A percentile compares a stretch with the other conserved stretches of the same genome.
Conservation (phyloP, 345 rosid genomes). For the Hibiscus trionum region DNA sequence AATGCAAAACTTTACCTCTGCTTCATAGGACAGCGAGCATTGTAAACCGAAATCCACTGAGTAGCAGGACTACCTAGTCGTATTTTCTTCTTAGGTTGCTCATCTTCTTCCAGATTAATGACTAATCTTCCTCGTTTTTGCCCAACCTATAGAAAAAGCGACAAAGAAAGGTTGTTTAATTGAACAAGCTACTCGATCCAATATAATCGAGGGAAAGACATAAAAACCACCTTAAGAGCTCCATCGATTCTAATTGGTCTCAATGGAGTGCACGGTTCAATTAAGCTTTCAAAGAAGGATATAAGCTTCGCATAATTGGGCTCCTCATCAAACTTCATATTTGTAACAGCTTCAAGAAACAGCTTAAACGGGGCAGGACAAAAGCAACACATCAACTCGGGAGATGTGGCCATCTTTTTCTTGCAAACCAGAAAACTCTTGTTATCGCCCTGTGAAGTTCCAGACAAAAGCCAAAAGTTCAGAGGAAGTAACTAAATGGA, state of each 20-base stretch:
- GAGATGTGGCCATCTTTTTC: slow-evolving; percentile 88
- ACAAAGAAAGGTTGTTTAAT: slow-evolving; percentile 5
- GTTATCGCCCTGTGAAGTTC: slow-evolving; percentile 70
- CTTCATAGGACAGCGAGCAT: slow-evolving; percentile 93
- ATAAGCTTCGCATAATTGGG: slow-evolving; percentile 87
- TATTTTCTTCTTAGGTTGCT: slow-evolving; percentile 79
- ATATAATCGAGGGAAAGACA: background rate
- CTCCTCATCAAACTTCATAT: slow-evolving; percentile 89
- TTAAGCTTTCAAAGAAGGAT: slow-evolving; percentile 63
- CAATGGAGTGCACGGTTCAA: slow-evolving; percentile 53
- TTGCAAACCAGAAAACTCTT: slow-evolving; percentile 95
- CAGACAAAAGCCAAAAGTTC: slow-evolving; percentile 7
- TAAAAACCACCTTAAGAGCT: slow-evolving; percentile 68
- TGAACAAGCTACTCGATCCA: background rate
- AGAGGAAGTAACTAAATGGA: background rate
- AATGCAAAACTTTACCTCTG: slow-evolving; percentile 44
- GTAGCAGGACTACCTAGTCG: slow-evolving; percentile 85
- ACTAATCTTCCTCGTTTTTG: slow-evolving; percentile 69
- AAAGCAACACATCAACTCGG: slow-evolving; percentile 83
- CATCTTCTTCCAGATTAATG: slow-evolving; percentile 80
- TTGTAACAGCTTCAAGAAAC: slow-evolving; percentile 81
- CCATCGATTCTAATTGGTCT: slow-evolving; percentile 92
- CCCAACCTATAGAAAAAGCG: slow-evolving; percentile 44
- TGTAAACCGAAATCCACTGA: slow-evolving; percentile 91
- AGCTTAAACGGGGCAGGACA: slow-evolving; percentile 76